These are phyloP conservation scores for Mrakia frigida DNA, from an alignment of 768 basidiomycete species.

Conservation along the genomic window DNA sequence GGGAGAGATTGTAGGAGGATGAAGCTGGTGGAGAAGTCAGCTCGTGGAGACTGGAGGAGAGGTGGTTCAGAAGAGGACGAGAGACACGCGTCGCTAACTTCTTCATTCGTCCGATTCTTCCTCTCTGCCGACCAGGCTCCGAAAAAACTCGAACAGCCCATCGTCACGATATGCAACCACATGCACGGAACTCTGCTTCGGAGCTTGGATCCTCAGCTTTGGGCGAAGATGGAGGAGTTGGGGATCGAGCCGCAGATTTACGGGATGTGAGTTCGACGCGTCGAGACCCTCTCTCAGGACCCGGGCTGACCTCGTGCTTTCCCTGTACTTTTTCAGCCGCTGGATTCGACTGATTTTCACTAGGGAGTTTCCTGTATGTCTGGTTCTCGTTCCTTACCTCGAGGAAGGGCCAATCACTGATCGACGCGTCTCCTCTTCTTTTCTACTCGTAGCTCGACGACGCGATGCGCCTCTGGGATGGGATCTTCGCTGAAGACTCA, in stretches of 20 bases:
- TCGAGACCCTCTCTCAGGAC: no score
- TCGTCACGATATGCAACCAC: conserved; percentile 72
- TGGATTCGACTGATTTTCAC: conserved; percentile 93
- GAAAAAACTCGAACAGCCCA: conserved; percentile 54
- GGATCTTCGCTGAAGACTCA: conserved; percentile 80
- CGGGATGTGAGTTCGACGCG: conserved; percentile 53
- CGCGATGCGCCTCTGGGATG: conserved; percentile 91
- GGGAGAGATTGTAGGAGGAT: no score
- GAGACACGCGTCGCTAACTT: neutral
- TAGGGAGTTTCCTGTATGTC: conserved; percentile 71
- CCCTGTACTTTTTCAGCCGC: conserved; percentile 46
- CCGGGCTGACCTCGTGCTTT: no score
- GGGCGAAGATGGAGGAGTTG: conserved; percentile 65
- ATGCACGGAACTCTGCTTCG: conserved; percentile 71
- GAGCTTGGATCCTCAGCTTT: conserved; percentile 71
- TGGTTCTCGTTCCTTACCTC: neutral
- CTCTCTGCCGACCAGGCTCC: conserved; percentile 52
- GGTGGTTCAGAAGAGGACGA: no score
- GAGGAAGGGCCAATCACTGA: neutral
- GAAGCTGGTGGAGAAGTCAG: no score
- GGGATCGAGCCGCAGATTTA: conserved; percentile 96
- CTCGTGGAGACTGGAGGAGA: no score
- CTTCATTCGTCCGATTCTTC: neutral
- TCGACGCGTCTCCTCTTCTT: neutral
- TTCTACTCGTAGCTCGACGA: conserved; percentile 44